Conservation (phyloP, 768 basidiomycete species). For the Udeniomyces megalosporus region DNA sequence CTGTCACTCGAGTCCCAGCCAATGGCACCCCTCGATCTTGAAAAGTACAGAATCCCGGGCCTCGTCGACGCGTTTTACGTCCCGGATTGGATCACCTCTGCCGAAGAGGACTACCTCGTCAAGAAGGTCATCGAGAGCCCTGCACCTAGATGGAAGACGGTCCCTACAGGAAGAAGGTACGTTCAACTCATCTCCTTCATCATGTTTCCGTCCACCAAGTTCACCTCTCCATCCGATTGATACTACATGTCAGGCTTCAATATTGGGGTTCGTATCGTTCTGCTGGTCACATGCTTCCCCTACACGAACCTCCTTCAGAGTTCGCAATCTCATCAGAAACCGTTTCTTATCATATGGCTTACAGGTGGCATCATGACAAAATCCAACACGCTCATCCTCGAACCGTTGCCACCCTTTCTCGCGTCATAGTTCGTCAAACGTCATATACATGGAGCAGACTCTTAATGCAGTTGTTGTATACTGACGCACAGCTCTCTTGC, state of each 20-base stretch:
- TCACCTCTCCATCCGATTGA: background rate
- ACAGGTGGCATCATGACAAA: slow-evolving; percentile 57
- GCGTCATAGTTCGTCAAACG: slow-evolving; percentile 44
- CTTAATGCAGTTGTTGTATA: too few relatives aligned
- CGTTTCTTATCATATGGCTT: background rate
- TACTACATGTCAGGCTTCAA: slow-evolving; percentile 1
- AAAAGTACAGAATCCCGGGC: background rate
- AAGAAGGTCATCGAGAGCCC: slow-evolving; percentile 42
- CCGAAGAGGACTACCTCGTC: slow-evolving; percentile 61
- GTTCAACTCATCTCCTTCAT: background rate
- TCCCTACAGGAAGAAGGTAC: slow-evolving; percentile 52
- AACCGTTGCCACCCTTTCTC: slow-evolving; percentile 55
- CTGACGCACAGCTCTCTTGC: slow-evolving; percentile 1
- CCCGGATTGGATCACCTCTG: slow-evolving; percentile 49
- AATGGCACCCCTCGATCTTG: too few relatives aligned
- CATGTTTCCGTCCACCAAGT: background rate
- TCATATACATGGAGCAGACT: too few relatives aligned
- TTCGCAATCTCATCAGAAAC: too few relatives aligned
- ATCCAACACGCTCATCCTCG: slow-evolving; percentile 46
- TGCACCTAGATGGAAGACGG: slow-evolving; percentile 44
- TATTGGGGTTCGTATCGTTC: slow-evolving; percentile 17
- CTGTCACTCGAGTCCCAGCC: too few relatives aligned
- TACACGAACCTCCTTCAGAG: slow-evolving; percentile 19
- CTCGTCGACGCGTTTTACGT: slow-evolving; percentile 36
- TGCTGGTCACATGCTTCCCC: background rate